Evolutionary conservation across 768 basidiomycete genomes (phyloP).

Genomic region (Steccherinum ochraceum): DNA sequence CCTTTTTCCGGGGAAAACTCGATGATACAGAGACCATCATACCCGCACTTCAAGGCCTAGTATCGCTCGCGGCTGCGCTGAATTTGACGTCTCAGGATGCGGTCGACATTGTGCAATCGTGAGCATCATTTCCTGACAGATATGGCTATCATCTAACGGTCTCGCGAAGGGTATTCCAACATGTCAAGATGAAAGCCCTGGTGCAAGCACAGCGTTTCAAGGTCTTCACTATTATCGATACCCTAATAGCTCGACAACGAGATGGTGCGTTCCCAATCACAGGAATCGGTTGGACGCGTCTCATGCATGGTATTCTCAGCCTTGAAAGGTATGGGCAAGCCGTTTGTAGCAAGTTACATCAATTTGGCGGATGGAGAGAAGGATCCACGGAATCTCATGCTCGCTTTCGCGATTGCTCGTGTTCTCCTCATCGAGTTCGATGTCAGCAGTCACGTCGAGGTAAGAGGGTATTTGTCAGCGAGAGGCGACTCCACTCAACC

Average conservation of each 20-base stretch:
- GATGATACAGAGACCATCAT: conserved; percentile 82
- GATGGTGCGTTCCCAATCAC: conserved; percentile 36
- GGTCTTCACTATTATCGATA: conserved; percentile 79
- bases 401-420: conserved; percentile 85
- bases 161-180: conserved; percentile 60
- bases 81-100: conserved; percentile 63
- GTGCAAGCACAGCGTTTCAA: conserved; percentile 77
- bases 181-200: conserved; percentile 77
- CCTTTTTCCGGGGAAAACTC: conserved; percentile 82
- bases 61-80: conserved; percentile 55
- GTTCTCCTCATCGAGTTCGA: conserved; percentile 88
- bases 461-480: no score
- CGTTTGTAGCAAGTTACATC: conserved; percentile 73
- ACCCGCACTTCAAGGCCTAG: conserved; percentile 73
- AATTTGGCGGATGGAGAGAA: conserved; percentile 91
- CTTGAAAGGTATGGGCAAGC: conserved; percentile 63
- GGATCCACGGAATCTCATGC: conserved; percentile 88
- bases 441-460: conserved; percentile 68
- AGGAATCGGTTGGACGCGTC: no score
- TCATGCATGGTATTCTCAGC: conserved; percentile 31
- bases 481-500: no score
- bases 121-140: conserved; percentile 27
- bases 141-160: background rate
- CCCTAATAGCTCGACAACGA: conserved; percentile 64
- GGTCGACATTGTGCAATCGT: conserved; percentile 51